Percentiles rank a stretch among this genome's conserved stretches.
Evolutionary conservation across 2,329 filamentous ascomycete genomes (phyloP).

Genomic region (Teratosphaeria nubilosa): DNA sequence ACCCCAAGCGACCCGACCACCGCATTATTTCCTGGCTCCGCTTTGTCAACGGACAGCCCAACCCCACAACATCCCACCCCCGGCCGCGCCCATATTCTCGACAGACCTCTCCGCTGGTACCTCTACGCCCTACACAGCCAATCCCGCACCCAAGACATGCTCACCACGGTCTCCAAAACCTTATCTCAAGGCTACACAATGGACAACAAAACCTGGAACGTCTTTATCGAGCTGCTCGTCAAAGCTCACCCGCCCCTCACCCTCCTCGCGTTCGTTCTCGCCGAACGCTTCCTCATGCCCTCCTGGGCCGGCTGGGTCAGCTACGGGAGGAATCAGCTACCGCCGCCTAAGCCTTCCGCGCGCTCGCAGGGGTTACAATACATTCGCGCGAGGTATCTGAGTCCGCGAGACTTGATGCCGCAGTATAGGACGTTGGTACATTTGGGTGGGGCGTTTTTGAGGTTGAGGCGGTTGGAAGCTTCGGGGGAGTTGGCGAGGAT

Average conservation of each 20-base stretch:
- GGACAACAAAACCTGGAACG: slow-evolving; percentile 72
- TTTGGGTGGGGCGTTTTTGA: slow-evolving; percentile 28
- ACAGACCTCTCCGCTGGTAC: slow-evolving; percentile 40
- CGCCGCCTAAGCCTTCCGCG: slow-evolving; percentile 14
- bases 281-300: slow-evolving; percentile 69
- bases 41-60: not conserved
- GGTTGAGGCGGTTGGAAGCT: slow-evolving; percentile 27
- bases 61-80: slow-evolving; percentile 1
- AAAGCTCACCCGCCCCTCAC: slow-evolving; percentile 41
- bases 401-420: slow-evolving; percentile 24
- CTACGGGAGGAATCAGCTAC: slow-evolving; percentile 3
- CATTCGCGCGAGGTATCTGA: slow-evolving; percentile 20
- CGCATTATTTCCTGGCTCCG: not conserved
- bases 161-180: slow-evolving; percentile 44
- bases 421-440: slow-evolving; percentile 35
- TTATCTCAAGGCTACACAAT: slow-evolving; percentile 59
- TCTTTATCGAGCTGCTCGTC: slow-evolving; percentile 59
- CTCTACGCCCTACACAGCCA: slow-evolving; percentile 43
- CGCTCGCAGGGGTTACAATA: slow-evolving; percentile 16
- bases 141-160: slow-evolving; percentile 33
- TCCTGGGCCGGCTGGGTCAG: slow-evolving; percentile 63
- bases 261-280: slow-evolving; percentile 59
- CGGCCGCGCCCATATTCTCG: slow-evolving; percentile 24
- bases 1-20: not conserved
- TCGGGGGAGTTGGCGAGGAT: slow-evolving; percentile 8